A percentile compares a stretch with the other conserved stretches of the same genome.
phyloP scores from a whole-genome alignment of 208 protist species.

The Leishmania turanica region DNA sequence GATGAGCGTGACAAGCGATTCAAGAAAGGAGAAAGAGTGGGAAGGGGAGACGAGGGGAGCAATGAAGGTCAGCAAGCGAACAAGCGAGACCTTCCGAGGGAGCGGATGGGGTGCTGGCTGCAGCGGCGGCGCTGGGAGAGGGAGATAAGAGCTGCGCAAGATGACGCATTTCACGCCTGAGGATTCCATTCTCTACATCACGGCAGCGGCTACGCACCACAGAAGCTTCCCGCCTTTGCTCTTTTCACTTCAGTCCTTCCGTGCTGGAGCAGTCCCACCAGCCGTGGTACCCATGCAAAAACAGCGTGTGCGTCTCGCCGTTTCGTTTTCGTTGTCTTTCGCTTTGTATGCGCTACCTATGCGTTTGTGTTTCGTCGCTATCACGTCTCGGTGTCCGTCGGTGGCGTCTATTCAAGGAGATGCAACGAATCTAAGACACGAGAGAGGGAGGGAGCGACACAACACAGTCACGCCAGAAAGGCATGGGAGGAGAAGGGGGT shows the following conservation, averaged over 20 bases:
- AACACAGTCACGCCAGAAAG: not conserved
- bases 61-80: conserved; percentile 6
- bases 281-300: not conserved
- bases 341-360: not conserved
- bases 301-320: not conserved
- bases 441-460: not conserved
- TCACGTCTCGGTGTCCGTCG: not conserved
- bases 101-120: not conserved
- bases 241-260: not conserved
- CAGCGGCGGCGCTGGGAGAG: not conserved
- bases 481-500: not conserved
- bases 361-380: not conserved
- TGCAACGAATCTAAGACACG: not conserved
- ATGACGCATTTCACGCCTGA: not conserved
- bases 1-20: not conserved
- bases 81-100: not conserved
- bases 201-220: not conserved
- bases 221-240: not conserved
- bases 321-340: not conserved
- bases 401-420: not conserved
- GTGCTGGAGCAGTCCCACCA: not conserved
- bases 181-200: not conserved
- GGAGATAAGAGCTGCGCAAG: not conserved
- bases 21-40: not conserved
- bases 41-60: not conserved